phyloP scores from a whole-genome alignment of 352 stramenopile genomes.

The Aphanomyces stellatus region DNA sequence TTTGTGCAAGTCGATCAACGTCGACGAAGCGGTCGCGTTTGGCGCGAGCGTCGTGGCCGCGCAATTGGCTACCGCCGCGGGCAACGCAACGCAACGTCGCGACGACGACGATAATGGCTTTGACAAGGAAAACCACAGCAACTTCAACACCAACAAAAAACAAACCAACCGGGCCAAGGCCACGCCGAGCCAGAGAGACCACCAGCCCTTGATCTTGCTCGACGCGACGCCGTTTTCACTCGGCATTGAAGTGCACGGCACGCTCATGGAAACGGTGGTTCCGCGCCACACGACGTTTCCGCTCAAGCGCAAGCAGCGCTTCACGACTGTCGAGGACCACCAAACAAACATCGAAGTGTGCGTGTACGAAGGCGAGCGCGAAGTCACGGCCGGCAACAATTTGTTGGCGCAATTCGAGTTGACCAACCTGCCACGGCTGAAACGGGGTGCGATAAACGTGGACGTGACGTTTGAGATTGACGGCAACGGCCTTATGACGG shows the following conservation, averaged over 20 bases:
- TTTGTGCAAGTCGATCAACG: constrained; percentile 45
- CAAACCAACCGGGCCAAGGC: too few species aligned
- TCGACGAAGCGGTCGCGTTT: constrained; percentile 47
- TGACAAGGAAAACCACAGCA: too few species aligned
- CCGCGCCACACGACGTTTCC: constrained; percentile 44
- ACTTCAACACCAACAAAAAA: too few species aligned
- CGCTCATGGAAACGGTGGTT: constrained; percentile 51
- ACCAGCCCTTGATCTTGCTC: constrained; percentile 30
- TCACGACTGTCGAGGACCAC: constrained; percentile 63
- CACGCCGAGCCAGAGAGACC: too few species aligned
- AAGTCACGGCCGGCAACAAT: constrained; percentile 86
- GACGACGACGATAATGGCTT: too few species aligned
- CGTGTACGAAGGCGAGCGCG: constrained; percentile 84
- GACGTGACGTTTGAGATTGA: constrained; percentile 89
- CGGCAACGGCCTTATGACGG: constrained; percentile 89
- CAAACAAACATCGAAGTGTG: constrained; percentile 83
- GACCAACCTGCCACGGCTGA: constrained; percentile 73
- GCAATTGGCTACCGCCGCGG: constrained; percentile 32
- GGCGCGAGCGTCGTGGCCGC: constrained; percentile 34
- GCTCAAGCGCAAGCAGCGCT: constrained; percentile 23
- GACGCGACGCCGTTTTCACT: constrained; percentile 26
- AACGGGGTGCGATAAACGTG: constrained; percentile 86
- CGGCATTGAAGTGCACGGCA: constrained; percentile 54
- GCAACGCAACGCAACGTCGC: constrained; percentile 37
- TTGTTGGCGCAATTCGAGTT: constrained; percentile 90